A percentile compares a stretch with the other conserved stretches of the same genome.
These are phyloP conservation scores for Metschnikowia amazonensis DNA, from an alignment of 805 yeast species.

Conservation along the genomic window DNA sequence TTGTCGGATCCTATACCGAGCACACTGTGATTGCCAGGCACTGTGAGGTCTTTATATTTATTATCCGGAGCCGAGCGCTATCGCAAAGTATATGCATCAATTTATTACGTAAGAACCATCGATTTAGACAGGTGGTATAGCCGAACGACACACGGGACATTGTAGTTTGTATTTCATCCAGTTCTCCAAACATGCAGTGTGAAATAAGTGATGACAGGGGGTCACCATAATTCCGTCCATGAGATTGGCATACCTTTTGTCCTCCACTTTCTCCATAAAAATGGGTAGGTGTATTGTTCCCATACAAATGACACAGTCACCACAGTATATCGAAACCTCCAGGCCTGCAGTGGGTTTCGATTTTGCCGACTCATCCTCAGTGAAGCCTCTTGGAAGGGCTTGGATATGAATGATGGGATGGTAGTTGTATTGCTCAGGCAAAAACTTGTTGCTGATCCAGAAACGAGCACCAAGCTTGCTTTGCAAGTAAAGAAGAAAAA, in stretches of 20 bases:
- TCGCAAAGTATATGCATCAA: background rate
- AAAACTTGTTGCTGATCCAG: slow-evolving; percentile 67
- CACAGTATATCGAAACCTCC: slow-evolving; percentile 39
- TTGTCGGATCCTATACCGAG: background rate
- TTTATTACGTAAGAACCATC: background rate
- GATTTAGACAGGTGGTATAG: slow-evolving; percentile 68
- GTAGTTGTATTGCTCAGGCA: slow-evolving; percentile 83
- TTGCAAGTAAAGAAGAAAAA: slow-evolving; percentile 57
- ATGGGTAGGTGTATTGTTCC: slow-evolving; percentile 16
- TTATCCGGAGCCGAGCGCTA: background rate
- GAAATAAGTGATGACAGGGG: slow-evolving; percentile 90
- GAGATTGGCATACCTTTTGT: slow-evolving; percentile 10
- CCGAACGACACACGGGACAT: slow-evolving; percentile 88
- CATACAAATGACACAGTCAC: slow-evolving; percentile 92
- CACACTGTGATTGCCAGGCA: background rate
- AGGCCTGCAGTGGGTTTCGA: slow-evolving; percentile 27
- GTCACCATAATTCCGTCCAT: slow-evolving; percentile 68
- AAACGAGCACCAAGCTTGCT: slow-evolving; percentile 73
- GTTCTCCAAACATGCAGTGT: slow-evolving; percentile 77
- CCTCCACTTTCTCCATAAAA: slow-evolving; percentile 6
- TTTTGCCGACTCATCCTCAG: slow-evolving; percentile 45
- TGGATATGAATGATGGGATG: slow-evolving; percentile 60
- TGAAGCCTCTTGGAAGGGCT: slow-evolving; percentile 57
- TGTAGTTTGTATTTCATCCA: slow-evolving; percentile 94
- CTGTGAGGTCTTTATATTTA: background rate